phyloP scores from a whole-genome alignment of 495 filamentous ascomycete genomes.

The Penicillium chermesinum region DNA sequence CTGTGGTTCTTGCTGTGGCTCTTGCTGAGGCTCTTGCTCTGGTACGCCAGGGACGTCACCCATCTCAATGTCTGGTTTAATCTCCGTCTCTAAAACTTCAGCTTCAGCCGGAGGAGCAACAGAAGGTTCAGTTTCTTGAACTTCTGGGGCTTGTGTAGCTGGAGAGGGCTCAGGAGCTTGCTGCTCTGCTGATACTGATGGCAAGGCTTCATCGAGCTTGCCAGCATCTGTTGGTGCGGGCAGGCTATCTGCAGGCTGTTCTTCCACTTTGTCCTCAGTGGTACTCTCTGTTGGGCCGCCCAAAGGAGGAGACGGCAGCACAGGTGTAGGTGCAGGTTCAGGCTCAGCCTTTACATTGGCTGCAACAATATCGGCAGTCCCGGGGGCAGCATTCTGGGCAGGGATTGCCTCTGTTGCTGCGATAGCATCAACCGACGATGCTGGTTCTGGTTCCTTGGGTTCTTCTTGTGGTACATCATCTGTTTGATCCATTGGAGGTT shows the following conservation, averaged over 20 bases:
- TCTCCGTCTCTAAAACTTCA: neutral
- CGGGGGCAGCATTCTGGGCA: neutral
- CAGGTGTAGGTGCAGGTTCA: neutral
- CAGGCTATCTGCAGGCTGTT: neutral
- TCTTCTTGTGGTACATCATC: constrained; percentile 1
- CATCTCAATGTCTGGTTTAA: constrained; percentile 12
- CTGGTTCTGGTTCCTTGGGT: neutral
- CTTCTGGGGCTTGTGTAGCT: constrained; percentile 1
- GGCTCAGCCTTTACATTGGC: constrained; percentile 7
- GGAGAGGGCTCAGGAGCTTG: neutral
- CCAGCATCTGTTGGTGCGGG: constrained; percentile 4
- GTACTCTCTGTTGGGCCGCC: neutral
- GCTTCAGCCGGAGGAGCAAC: neutral
- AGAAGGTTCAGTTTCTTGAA: neutral
- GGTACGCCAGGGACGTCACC: constrained; percentile 2
- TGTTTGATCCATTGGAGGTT: neutral
- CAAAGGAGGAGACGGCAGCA: neutral
- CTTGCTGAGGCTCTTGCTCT: neutral
- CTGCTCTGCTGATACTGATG: neutral
- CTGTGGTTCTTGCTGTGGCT: neutral
- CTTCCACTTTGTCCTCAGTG: neutral
- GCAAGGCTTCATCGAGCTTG: constrained; percentile 3
- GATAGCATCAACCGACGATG: neutral
- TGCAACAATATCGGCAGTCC: constrained; percentile 1
- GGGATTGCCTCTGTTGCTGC: neutral